Percentiles rank a stretch among this genome's conserved stretches.
phyloP scores from a whole-genome alignment of 2,329 filamentous ascomycete species.

The Rachicladosporium sp. region DNA sequence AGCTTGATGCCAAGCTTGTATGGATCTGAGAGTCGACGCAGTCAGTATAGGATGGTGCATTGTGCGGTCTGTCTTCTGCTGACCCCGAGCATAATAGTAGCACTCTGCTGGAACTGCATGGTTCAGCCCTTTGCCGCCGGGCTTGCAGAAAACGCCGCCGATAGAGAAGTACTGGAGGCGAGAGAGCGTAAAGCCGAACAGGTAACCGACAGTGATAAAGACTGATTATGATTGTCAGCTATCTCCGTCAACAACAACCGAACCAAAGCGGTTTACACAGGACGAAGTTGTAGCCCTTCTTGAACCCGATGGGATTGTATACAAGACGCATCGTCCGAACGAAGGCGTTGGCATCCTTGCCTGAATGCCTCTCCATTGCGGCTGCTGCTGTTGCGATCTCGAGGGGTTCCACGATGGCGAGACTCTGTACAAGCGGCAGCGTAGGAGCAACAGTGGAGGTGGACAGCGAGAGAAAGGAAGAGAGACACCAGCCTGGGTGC shows the following conservation, averaged over 20 bases:
- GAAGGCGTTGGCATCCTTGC: constrained; percentile 3
- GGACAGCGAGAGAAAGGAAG: too few relatives aligned
- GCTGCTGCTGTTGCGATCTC: too few relatives aligned
- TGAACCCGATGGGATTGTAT: constrained; percentile 41
- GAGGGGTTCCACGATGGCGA: too few relatives aligned
- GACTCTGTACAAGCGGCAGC: too few relatives aligned
- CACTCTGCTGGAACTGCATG: constrained; percentile 24
- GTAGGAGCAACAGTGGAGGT: too few relatives aligned
- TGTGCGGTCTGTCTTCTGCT: neutral
- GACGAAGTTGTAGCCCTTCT: constrained; percentile 43
- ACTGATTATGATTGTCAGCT: neutral
- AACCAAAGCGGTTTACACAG: constrained; percentile 16
- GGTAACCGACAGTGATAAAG: constrained; percentile 5
- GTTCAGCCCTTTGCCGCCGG: neutral
- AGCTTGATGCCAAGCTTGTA: constrained; percentile 26
- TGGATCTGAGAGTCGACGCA: too few relatives aligned
- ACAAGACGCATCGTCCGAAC: constrained; percentile 17
- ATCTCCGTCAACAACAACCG: too few relatives aligned
- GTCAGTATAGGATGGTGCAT: too few relatives aligned
- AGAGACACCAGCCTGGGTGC: too few relatives aligned
- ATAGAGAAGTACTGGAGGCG: constrained; percentile 38
- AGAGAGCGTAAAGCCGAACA: constrained; percentile 36
- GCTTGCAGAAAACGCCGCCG: constrained; percentile 8
- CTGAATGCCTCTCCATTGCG: too few relatives aligned
- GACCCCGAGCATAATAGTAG: constrained; percentile 23